Percentiles rank a stretch among this genome's conserved stretches.
Conservation (phyloP, 768 basidiomycete species). For the Agrocybe praecox region DNA sequence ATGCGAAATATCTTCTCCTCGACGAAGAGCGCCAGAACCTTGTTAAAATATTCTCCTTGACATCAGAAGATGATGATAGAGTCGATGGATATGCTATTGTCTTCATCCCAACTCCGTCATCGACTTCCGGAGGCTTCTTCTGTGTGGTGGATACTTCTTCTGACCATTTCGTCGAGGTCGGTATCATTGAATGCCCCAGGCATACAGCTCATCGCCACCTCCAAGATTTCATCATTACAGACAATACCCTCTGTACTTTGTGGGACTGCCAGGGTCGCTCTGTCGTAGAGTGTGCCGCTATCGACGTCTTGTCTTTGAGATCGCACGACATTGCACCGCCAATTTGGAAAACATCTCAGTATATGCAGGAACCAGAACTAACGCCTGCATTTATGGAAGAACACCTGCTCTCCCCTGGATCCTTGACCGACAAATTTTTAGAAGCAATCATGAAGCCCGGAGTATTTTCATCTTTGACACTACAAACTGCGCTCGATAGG, state of each 20-base stretch:
- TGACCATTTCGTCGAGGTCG: conserved; percentile 62
- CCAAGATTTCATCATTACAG: conserved; percentile 73
- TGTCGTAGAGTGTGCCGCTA: conserved; percentile 58
- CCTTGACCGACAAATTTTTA: conserved; percentile 79
- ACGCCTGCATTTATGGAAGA: conserved; percentile 91
- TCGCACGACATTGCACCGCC: conserved; percentile 28
- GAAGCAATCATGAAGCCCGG: conserved; percentile 85
- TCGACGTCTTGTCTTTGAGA: conserved; percentile 41
- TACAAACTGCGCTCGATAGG: conserved; percentile 80
- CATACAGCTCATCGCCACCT: conserved; percentile 70
- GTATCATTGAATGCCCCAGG: conserved; percentile 59
- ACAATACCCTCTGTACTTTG: conserved; percentile 60
- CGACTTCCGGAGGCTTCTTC: conserved; percentile 80
- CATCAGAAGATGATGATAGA: conserved; percentile 45
- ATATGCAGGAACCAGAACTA: conserved; percentile 73
- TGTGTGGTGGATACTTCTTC: conserved; percentile 57
- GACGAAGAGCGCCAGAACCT: conserved; percentile 65
- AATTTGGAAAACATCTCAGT: conserved; percentile 58
- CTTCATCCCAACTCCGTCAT: conserved; percentile 72
- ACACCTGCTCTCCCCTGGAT: conserved; percentile 68
- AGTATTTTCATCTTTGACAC: conserved; percentile 81
- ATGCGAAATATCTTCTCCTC: conserved; percentile 44
- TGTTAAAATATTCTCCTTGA: conserved; percentile 60
- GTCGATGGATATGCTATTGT: conserved; percentile 57
- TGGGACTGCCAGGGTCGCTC: conserved; percentile 86